Conservation (phyloP, 306 rosid genomes). For the Quercus robur region DNA sequence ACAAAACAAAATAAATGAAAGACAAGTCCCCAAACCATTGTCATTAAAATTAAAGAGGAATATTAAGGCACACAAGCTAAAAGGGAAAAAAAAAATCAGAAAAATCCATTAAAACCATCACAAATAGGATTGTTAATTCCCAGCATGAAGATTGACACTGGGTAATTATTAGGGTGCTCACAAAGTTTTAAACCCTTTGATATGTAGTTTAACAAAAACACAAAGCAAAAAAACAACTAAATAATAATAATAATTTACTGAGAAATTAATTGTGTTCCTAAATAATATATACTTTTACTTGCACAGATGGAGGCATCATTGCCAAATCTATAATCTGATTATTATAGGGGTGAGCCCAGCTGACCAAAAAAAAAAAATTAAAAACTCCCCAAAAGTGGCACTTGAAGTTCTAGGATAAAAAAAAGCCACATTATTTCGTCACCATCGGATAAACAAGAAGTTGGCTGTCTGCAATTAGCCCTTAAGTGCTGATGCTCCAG, state of each 20-base stretch:
- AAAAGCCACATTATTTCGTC: conserved; percentile 39
- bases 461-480: conserved; percentile 42
- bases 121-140: conserved; percentile 13
- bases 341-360: no score
- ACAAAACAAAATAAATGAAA: no score
- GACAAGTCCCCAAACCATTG: neutral
- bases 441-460: conserved; percentile 26
- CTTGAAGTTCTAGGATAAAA: conserved; percentile 32
- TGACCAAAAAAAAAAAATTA: no score
- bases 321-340: no score
- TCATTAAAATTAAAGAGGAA: conserved; percentile 3
- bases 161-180: conserved; percentile 47
- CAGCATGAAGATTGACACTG: conserved; percentile 19
- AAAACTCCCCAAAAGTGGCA: conserved; percentile 28
- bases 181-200: no score
- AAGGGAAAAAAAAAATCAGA: conserved; percentile 4
- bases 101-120: conserved; percentile 26
- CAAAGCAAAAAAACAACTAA: no score
- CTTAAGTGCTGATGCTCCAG: conserved; percentile 90
- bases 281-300: no score
- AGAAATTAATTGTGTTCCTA: no score
- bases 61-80: neutral
- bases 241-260: no score
- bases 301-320: no score
- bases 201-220: no score